A percentile compares a stretch with the other conserved stretches of the same genome.
phyloP scores from a whole-genome alignment of 2,329 filamentous ascomycete species.

The Calonectria pauciramosa region DNA sequence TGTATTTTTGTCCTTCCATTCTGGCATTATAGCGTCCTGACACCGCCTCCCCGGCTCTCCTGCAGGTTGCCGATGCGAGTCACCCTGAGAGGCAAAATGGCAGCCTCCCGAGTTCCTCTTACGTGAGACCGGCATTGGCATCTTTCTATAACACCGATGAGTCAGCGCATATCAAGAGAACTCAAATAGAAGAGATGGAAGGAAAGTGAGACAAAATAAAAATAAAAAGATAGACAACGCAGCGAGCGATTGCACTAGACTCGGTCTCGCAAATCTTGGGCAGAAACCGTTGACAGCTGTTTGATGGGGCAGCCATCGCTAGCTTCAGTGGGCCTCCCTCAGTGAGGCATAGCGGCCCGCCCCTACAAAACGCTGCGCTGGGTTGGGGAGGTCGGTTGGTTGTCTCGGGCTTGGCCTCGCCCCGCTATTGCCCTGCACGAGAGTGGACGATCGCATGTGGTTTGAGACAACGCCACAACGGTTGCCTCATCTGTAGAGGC shows the following conservation, averaged over 20 bases:
- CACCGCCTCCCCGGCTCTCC: not conserved
- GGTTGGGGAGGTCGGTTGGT: too few species aligned
- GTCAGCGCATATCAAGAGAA: not conserved
- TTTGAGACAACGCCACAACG: conserved; percentile 3
- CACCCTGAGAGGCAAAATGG: not conserved
- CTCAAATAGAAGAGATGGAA: not conserved
- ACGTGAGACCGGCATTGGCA: conserved; percentile 14
- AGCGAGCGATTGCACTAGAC: not conserved
- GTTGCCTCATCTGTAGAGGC: not conserved
- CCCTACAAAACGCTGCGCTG: not conserved
- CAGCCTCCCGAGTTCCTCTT: not conserved
- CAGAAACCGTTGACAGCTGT: not conserved
- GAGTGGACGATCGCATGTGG: not conserved
- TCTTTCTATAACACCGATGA: conserved; percentile 1
- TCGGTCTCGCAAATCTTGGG: not conserved
- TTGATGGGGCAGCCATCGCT: not conserved
- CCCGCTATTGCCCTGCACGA: not conserved
- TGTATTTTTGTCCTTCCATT: not conserved
- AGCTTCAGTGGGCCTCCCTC: not conserved
- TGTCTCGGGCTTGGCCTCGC: not conserved
- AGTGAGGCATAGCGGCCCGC: conserved; percentile 16
- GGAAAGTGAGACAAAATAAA: not conserved
- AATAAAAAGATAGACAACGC: not conserved
- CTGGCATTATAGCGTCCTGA: not conserved
- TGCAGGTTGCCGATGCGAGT: conserved; percentile 1